These are phyloP conservation scores for Sclerotinia glacialis DNA, from an alignment of 2,329 filamentous ascomycete species.

Conservation along the genomic window DNA sequence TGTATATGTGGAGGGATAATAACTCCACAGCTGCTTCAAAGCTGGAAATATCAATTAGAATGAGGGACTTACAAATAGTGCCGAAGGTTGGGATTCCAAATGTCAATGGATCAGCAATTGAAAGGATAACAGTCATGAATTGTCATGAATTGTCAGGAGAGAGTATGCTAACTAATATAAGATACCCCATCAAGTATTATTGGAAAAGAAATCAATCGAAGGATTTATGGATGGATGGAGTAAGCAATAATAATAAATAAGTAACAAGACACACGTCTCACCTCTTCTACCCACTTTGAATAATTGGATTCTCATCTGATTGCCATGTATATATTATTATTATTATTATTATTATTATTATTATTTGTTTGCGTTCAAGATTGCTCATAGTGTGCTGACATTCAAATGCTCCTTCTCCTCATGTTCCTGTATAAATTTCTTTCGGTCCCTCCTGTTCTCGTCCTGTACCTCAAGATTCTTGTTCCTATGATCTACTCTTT, in stretches of 20 bases:
- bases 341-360: too few relatives aligned
- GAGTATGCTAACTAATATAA: not conserved
- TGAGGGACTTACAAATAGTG: not conserved
- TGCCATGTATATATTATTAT: too few relatives aligned
- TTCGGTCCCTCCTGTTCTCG: not conserved
- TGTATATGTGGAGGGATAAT: not conserved
- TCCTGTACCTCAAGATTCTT: too few relatives aligned
- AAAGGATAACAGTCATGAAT: not conserved
- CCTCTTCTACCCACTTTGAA: not conserved
- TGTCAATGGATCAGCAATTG: too few relatives aligned
- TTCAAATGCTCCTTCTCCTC: too few relatives aligned
- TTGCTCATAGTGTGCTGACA: not conserved
- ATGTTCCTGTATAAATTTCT: not conserved
- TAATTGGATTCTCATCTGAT: not conserved
- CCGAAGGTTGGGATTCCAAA: not conserved
- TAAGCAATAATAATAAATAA: not conserved
- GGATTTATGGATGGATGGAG: not conserved
- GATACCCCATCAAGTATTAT: not conserved
- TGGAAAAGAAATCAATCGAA: not conserved
- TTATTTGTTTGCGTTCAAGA: not conserved
- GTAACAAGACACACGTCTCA: not conserved
- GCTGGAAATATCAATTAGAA: slow-evolving; percentile 1
- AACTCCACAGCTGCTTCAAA: not conserved
- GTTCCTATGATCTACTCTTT: not conserved
- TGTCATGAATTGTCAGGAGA: too few relatives aligned